These are phyloP conservation scores for Yueomyces sp. DNA, from an alignment of 1,139 yeast genomes.

Conservation along the genomic window DNA sequence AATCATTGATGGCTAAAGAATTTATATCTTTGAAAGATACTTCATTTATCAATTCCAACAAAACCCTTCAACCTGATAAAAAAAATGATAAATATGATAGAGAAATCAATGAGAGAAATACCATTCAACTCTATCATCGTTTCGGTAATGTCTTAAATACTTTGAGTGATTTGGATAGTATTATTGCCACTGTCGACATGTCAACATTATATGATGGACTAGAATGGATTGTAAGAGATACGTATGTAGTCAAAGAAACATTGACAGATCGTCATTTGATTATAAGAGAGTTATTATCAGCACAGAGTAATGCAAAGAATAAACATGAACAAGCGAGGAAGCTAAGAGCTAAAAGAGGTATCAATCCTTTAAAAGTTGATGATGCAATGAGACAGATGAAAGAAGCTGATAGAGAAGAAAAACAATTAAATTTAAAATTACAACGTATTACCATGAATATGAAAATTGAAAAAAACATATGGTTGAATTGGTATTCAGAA, in stretches of 20 bases:
- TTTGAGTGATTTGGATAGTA: constrained; percentile 65
- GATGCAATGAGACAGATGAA: constrained; percentile 77
- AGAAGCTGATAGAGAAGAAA: constrained; percentile 68
- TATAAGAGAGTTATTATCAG: constrained; percentile 76
- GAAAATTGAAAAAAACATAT: constrained; percentile 55
- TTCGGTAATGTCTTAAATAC: constrained; percentile 55
- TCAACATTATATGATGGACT: constrained; percentile 73
- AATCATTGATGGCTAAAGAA: constrained; percentile 55
- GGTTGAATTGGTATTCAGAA: constrained; percentile 38
- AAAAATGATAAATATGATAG: constrained; percentile 1
- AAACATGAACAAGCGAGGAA: constrained; percentile 67
- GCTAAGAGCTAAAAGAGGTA: constrained; percentile 59
- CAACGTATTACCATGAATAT: constrained; percentile 78
- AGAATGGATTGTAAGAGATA: constrained; percentile 52
- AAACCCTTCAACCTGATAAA: background rate
- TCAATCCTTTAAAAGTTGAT: constrained; percentile 81
- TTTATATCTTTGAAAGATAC: constrained; percentile 34
- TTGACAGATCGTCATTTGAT: constrained; percentile 82
- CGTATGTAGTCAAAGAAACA: constrained; percentile 83
- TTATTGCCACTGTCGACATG: constrained; percentile 61
- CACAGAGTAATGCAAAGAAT: constrained; percentile 60
- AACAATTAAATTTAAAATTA: constrained; percentile 59
- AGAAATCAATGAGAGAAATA: constrained; percentile 30
- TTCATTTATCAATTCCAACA: background rate
- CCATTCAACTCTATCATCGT: constrained; percentile 52